phyloP scores from a whole-genome alignment of 345 rosid species.

The Psidium friedrichsthalianum region DNA sequence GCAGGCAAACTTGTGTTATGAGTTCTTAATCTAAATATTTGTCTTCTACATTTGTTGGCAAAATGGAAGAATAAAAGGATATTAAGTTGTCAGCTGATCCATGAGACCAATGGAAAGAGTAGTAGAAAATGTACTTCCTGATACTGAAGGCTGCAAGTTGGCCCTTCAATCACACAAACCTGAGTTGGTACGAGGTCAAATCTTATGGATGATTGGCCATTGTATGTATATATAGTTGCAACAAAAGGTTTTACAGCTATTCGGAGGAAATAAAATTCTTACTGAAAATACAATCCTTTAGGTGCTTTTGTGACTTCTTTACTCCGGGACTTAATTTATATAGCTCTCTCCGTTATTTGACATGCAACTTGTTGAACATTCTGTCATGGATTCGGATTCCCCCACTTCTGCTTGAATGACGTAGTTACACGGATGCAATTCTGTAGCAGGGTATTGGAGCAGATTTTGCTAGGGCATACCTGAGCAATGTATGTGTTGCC shows the following conservation, averaged over 20 bases:
- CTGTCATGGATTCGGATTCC: neutral
- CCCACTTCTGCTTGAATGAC: neutral
- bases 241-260: neutral
- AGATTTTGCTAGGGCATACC: constrained; percentile 68
- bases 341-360: neutral
- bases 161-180: neutral
- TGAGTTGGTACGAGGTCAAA: neutral
- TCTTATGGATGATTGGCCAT: neutral
- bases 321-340: neutral
- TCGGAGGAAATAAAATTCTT: neutral
- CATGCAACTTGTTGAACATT: neutral
- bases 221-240: neutral
- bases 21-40: neutral
- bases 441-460: constrained; percentile 40
- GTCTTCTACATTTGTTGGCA: neutral
- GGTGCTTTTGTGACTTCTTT: neutral
- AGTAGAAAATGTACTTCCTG: neutral
- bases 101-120: neutral
- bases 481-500: constrained; percentile 86
- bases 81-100: neutral
- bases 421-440: neutral
- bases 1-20: neutral
- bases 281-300: neutral
- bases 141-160: neutral
- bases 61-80: neutral